Conservation (phyloP, 192 early-diverging fungal species). For the Nowakowskiella sp. region DNA sequence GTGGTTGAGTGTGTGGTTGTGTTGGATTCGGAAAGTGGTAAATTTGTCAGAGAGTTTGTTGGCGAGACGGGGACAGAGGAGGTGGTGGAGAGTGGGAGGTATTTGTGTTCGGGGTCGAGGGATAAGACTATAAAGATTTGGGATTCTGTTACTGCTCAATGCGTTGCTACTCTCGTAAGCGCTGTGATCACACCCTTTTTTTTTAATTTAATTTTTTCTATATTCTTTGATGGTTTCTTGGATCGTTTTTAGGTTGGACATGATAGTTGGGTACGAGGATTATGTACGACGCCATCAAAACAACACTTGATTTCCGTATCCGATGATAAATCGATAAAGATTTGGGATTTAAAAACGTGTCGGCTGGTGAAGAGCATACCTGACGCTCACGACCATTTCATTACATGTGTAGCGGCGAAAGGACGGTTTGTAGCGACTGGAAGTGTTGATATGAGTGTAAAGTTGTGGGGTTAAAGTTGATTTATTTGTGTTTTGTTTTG, state of each 20-base stretch:
- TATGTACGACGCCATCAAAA: slow-evolving; percentile 76
- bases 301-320: slow-evolving; percentile 73
- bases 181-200: background rate
- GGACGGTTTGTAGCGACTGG: slow-evolving; percentile 77
- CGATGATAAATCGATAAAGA: slow-evolving; percentile 84
- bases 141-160: slow-evolving; percentile 60
- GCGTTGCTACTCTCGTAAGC: slow-evolving; percentile 68
- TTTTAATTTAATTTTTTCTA: background rate
- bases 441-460: slow-evolving; percentile 69
- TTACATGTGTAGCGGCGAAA: slow-evolving; percentile 68
- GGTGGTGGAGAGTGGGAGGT: slow-evolving; percentile 52
- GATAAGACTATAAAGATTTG: slow-evolving; percentile 89
- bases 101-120: slow-evolving; percentile 73
- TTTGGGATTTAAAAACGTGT: slow-evolving; percentile 83
- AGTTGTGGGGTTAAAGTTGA: slow-evolving; percentile 51
- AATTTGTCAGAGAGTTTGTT: background rate
- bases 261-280: slow-evolving; percentile 87
- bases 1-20: slow-evolving; percentile 89
- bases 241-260: slow-evolving; percentile 58
- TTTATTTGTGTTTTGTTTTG: background rate
- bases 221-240: slow-evolving; percentile 2
- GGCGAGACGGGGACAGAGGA: slow-evolving; percentile 21
- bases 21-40: background rate
- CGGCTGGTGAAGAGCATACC: slow-evolving; percentile 66
- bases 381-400: slow-evolving; percentile 84